phyloP scores from a whole-genome alignment of 2,329 filamentous ascomycete species.

The Macrophomina tecta region DNA sequence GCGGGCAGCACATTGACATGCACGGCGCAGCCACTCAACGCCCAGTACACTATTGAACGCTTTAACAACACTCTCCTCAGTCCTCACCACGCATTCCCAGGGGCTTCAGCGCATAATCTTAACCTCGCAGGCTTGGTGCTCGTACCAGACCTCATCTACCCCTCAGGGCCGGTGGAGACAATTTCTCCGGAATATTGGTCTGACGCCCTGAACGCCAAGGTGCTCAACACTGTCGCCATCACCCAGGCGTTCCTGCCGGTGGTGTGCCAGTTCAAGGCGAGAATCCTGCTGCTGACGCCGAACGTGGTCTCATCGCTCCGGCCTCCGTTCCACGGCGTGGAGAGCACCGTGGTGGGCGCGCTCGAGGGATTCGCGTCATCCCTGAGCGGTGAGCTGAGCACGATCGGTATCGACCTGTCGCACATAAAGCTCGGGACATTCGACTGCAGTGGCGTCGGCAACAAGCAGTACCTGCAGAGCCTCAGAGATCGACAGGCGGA shows the following conservation, averaged over 20 bases:
- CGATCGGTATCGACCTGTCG: slow-evolving; percentile 77
- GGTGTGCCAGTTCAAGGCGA: slow-evolving; percentile 61
- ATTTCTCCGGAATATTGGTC: slow-evolving; percentile 84
- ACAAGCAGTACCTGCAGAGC: slow-evolving; percentile 48
- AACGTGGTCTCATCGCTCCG: slow-evolving; percentile 80
- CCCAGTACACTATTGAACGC: slow-evolving; percentile 71
- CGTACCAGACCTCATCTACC: slow-evolving; percentile 79
- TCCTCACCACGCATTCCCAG: slow-evolving; percentile 76
- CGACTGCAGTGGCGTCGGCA: slow-evolving; percentile 72
- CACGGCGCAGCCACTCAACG: slow-evolving; percentile 65
- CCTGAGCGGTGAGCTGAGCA: slow-evolving; percentile 77
- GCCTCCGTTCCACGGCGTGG: slow-evolving; percentile 81
- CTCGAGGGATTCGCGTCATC: slow-evolving; percentile 86
- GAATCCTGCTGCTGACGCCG: slow-evolving; percentile 78
- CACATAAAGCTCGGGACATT: slow-evolving; percentile 92
- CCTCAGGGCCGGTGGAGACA: slow-evolving; percentile 82
- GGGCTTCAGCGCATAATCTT: slow-evolving; percentile 76
- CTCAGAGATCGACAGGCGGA: slow-evolving; percentile 41
- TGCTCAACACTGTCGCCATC: slow-evolving; percentile 86
- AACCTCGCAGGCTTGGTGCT: slow-evolving; percentile 80
- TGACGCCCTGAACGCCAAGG: slow-evolving; percentile 88
- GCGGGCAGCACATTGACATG: slow-evolving; percentile 31
- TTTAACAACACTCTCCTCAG: slow-evolving; percentile 75
- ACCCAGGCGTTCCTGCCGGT: slow-evolving; percentile 80
- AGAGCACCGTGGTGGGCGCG: slow-evolving; percentile 83